Conservation (phyloP, 169 alveolate species). For the Plasmodium knowlesi region DNA sequence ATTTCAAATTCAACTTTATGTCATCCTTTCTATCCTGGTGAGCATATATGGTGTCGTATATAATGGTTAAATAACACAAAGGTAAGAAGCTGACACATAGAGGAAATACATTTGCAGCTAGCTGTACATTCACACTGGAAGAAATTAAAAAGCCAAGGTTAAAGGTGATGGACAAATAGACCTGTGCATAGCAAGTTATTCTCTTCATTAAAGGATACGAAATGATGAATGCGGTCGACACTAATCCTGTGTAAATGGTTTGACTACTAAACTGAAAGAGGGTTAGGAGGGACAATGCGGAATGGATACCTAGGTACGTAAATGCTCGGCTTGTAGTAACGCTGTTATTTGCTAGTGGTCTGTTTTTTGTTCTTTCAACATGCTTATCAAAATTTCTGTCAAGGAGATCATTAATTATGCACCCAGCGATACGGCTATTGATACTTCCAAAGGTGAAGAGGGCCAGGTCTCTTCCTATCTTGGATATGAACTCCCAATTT, state of each 20-base stretch:
- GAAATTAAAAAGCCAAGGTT: conserved; percentile 92
- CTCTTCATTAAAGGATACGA: conserved; percentile 94
- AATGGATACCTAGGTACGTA: conserved; percentile 60
- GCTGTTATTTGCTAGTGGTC: conserved; percentile 95
- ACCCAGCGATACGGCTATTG: conserved; percentile 81
- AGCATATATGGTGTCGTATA: conserved; percentile 96
- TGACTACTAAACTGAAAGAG: conserved; percentile 13
- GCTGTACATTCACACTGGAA: conserved; percentile 82
- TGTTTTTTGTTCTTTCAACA: conserved; percentile 93
- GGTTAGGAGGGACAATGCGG: conserved; percentile 1
- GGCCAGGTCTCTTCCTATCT: conserved; percentile 51
- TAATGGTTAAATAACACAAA: conserved; percentile 90
- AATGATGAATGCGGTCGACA: conserved; percentile 81
- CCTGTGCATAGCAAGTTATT: conserved; percentile 91
- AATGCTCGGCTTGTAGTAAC: conserved; percentile 84
- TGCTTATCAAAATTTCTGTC: conserved; percentile 83
- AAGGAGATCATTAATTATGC: conserved; percentile 88
- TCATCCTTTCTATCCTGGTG: conserved; percentile 93
- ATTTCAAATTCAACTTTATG: conserved; percentile 87
- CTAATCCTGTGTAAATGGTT: conserved; percentile 29
- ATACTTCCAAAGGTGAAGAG: conserved; percentile 78
- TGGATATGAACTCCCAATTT: background rate
- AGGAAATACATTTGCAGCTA: conserved; percentile 78
- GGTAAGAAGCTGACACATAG: conserved; percentile 82
- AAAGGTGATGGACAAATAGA: conserved; percentile 92